Conservation (phyloP, 176 grass and related monocot species). For the Urochloa ruziziensis region DNA sequence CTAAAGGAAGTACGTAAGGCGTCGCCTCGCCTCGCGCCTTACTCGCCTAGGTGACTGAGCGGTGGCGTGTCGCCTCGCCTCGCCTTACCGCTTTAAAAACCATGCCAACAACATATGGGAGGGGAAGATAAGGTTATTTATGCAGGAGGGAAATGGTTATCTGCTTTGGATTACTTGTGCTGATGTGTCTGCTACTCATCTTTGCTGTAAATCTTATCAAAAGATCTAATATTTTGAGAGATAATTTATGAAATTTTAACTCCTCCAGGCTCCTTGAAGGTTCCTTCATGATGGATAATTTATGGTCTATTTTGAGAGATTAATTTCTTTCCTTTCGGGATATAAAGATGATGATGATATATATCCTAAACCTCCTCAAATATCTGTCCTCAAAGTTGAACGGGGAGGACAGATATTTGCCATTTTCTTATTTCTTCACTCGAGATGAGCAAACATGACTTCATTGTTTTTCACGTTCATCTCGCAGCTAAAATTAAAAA, state of each 20-base stretch:
- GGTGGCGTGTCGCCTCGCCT: no score
- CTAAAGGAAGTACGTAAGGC: no score
- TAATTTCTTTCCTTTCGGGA: not conserved
- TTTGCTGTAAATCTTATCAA: slow-evolving; percentile 16
- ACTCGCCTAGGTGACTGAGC: no score
- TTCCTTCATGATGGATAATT: not conserved
- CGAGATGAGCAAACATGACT: not conserved
- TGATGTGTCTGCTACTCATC: slow-evolving; percentile 7
- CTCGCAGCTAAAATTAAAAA: not conserved
- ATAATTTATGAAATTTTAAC: not conserved
- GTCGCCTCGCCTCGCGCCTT: no score
- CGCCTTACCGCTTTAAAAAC: no score
- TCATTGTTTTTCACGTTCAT: not conserved
- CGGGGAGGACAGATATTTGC: not conserved
- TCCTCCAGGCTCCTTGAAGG: not conserved
- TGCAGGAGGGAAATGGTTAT: not conserved
- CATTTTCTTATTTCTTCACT: not conserved
- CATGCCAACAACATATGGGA: no score
- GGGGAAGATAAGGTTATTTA: slow-evolving; percentile 30
- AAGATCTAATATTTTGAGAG: not conserved
- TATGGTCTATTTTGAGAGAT: not conserved
- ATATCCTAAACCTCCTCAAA: not conserved
- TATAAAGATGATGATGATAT: not conserved
- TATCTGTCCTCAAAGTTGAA: not conserved
- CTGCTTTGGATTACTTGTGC: not conserved